These are phyloP conservation scores for Lycium ferocissimum DNA, from an alignment of 257 asterid genomes.

Conservation along the genomic window DNA sequence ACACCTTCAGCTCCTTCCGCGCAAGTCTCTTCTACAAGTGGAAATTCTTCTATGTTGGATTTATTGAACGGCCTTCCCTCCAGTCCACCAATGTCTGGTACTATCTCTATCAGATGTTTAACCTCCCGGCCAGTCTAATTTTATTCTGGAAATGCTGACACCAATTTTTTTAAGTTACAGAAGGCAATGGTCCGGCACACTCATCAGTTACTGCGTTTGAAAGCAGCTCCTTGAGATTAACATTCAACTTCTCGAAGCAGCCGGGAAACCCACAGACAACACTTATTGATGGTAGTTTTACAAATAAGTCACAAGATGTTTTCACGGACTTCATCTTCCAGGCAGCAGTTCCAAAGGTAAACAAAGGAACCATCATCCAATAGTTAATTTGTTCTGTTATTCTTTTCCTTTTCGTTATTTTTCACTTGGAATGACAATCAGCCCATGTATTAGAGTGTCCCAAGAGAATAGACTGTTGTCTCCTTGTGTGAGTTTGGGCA, in stretches of 20 bases:
- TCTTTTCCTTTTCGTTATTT: slow-evolving; percentile 7
- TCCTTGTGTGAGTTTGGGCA: slow-evolving; percentile 15
- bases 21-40: slow-evolving; percentile 50
- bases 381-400: neutral
- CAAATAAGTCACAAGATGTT: slow-evolving; percentile 69
- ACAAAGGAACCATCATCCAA: neutral
- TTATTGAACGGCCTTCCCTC: slow-evolving; percentile 79
- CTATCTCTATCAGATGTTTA: slow-evolving; percentile 30
- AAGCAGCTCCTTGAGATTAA: slow-evolving; percentile 72
- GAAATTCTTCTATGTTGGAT: slow-evolving; percentile 83
- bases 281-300: slow-evolving; percentile 75
- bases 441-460: neutral
- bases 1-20: slow-evolving; percentile 62
- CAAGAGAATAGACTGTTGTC: neutral
- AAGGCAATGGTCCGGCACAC: slow-evolving; percentile 64
- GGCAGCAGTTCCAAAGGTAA: slow-evolving; percentile 99
- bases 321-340: slow-evolving; percentile 84
- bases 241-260: slow-evolving; percentile 81
- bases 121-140: slow-evolving; percentile 28
- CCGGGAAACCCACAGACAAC: slow-evolving; percentile 75
- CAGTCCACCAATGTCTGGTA: slow-evolving; percentile 67
- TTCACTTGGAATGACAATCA: neutral
- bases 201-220: slow-evolving; percentile 84
- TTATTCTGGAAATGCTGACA: slow-evolving; percentile 29
- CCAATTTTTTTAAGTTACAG: slow-evolving; percentile 51